Base-by-base conservation (phyloP, 768 basidiomycete genomes). In the Pleurotus citrinopileatus region DNA sequence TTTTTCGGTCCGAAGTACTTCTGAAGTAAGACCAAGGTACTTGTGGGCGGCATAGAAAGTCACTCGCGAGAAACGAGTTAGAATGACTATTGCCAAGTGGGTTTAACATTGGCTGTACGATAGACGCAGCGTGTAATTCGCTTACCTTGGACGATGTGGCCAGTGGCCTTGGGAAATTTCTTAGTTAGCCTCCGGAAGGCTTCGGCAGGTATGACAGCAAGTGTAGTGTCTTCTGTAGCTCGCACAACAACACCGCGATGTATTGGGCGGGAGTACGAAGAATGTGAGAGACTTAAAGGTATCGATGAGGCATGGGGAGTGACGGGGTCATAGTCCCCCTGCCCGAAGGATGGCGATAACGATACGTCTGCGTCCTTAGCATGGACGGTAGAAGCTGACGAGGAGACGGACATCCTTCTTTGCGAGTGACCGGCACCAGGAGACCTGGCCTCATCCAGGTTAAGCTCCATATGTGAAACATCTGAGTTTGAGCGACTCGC, bases 181-280 rank as follows among this genome's bases (percentile, higher is more conserved):
- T 95, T 92, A 2, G 96, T 98, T 36, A 99, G 73, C 46, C 94
- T 79, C 53, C 89, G 79, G 71, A 99, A 99, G 3, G 96, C 97
- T 67, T 98, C 94, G 2, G 97, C 96, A 22, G 97, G 97, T 53
- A 99, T 98, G 8, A 99, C 96, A n/a, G 96, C 97, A 17, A 99
- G 74, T 1, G 97, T 98, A 3, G 91, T 91, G 62, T 99, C 97
- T 52, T 91, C 89, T 3, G 88, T 87, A 5, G 97, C 97, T 32
- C 96, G 79, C n/a, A 94, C 95, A 19, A 98, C 84, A 3, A 89
- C 84, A 3, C 89, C 89, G 61, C 84, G 81, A 61, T 83, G 81
- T 40, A 76, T 62, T 42, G 75, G 72, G 13, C 70, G 63, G 6
- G 70, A 65, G n/a, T 61, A 60, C 27, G 52, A 43, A 13, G 57